Evolutionary conservation across 2,329 filamentous ascomycete species (phyloP).

Genomic region (Coniochaeta sp.): DNA sequence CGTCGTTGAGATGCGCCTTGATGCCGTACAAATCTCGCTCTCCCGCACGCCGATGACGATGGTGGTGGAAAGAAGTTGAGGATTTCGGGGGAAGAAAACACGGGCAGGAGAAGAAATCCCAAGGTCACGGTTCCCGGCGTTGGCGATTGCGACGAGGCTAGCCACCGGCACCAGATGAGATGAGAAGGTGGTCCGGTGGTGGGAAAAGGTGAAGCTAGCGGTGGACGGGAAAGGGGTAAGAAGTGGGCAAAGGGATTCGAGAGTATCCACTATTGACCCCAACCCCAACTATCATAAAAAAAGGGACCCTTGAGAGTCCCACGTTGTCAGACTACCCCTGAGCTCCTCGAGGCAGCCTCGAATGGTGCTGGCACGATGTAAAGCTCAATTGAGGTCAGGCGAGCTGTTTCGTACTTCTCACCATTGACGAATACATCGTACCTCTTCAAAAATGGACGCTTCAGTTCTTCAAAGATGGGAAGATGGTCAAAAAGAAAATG

Average conservation of each 20-base stretch:
- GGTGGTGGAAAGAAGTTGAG: neutral
- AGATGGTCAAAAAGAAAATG: neutral
- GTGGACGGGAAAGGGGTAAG: slow-evolving; percentile 1
- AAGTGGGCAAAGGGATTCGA: neutral
- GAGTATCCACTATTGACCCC: neutral
- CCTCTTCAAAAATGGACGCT: neutral
- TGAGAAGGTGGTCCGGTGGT: neutral
- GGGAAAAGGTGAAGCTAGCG: neutral
- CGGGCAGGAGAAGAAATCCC: neutral
- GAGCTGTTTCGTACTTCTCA: no score
- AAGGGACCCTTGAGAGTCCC: neutral
- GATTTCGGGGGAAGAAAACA: neutral
- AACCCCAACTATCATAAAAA: neutral
- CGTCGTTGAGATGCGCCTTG: no score
- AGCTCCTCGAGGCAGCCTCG: no score
- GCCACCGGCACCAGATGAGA: neutral
- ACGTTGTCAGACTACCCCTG: neutral
- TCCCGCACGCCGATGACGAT: neutral
- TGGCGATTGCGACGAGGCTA: neutral
- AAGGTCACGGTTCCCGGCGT: neutral
- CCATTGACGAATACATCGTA: neutral
- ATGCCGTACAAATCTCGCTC: neutral
- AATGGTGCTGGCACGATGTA: no score
- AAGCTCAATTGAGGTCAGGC: no score
- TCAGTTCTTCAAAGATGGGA: neutral